phyloP scores from a whole-genome alignment of 225 moss, liverwort and hornwort genomes.

The Thuidium tamariscinum region DNA sequence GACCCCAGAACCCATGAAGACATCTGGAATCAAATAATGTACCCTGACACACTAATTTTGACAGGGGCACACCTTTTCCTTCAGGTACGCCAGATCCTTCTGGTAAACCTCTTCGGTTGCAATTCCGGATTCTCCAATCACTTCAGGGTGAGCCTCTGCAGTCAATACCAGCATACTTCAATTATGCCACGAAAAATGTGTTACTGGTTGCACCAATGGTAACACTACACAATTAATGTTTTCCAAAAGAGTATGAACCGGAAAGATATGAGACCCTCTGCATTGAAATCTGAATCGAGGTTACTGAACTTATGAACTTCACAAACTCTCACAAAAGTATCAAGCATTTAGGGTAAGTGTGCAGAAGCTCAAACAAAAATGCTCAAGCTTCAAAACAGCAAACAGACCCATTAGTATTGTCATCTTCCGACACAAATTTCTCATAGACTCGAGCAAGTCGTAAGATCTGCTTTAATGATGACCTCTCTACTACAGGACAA shows the following conservation, averaged over 20 bases:
- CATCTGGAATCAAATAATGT: not conserved
- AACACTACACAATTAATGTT: not conserved
- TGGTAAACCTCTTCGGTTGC: slow-evolving; percentile 31
- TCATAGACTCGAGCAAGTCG: not conserved
- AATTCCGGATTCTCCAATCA: slow-evolving; percentile 20
- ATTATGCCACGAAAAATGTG: not conserved
- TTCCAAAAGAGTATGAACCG: not conserved
- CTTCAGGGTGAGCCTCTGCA: slow-evolving; percentile 57
- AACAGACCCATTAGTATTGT: not conserved
- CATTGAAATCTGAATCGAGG: not conserved
- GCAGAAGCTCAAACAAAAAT: not conserved
- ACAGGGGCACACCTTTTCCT: slow-evolving; percentile 26
- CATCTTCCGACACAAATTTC: slow-evolving; percentile 3
- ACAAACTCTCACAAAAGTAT: not conserved
- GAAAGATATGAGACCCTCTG: not conserved
- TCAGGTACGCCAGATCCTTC: slow-evolving; percentile 49
- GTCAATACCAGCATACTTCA: not conserved
- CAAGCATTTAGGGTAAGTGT: not conserved
- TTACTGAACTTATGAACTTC: not conserved
- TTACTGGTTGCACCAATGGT: not conserved
- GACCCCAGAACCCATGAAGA: not conserved
- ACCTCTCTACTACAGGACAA: not conserved
- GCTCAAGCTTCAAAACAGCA: not conserved
- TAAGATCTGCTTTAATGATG: slow-evolving; percentile 10
- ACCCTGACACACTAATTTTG: not conserved